Evolutionary conservation across 225 moss, liverwort and hornwort genomes (phyloP).

Genomic region (Neckera pumila): DNA sequence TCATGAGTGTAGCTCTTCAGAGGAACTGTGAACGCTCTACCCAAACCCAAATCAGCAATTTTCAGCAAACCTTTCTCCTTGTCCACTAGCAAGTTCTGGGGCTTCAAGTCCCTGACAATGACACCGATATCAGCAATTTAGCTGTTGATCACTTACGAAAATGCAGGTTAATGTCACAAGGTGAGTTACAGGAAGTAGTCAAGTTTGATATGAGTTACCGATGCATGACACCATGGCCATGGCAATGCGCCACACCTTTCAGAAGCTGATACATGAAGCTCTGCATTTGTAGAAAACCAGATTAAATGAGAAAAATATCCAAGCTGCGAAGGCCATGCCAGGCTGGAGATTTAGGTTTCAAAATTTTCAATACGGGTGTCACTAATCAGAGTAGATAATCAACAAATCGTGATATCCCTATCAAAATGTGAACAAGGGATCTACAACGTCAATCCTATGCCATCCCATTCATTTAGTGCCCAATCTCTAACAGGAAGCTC

Average conservation of each 20-base stretch:
- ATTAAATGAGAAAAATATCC: neutral
- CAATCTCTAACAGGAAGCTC: neutral
- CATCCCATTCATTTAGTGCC: neutral
- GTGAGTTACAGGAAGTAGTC: neutral
- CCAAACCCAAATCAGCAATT: constrained; percentile 52
- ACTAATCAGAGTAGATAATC: neutral
- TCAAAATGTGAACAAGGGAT: neutral
- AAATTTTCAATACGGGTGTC: neutral
- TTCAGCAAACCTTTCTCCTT: constrained; percentile 45
- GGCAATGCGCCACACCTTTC: constrained; percentile 51
- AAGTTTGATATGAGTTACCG: constrained; percentile 8
- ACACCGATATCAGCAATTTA: neutral
- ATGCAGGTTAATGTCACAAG: neutral
- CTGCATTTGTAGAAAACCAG: constrained; percentile 7
- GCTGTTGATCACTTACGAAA: neutral
- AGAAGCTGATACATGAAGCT: constrained; percentile 51
- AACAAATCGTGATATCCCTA: neutral
- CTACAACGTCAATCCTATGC: neutral
- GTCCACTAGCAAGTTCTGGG: constrained; percentile 49
- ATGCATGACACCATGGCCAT: constrained; percentile 59
- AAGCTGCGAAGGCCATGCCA: neutral
- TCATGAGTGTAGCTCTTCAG: constrained; percentile 55
- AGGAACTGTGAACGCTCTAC: constrained; percentile 51
- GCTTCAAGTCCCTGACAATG: constrained; percentile 43
- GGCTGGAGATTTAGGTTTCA: neutral